Base-by-base conservation (phyloP, 352 stramenopile species). In the Pythium rishiriense region DNA sequence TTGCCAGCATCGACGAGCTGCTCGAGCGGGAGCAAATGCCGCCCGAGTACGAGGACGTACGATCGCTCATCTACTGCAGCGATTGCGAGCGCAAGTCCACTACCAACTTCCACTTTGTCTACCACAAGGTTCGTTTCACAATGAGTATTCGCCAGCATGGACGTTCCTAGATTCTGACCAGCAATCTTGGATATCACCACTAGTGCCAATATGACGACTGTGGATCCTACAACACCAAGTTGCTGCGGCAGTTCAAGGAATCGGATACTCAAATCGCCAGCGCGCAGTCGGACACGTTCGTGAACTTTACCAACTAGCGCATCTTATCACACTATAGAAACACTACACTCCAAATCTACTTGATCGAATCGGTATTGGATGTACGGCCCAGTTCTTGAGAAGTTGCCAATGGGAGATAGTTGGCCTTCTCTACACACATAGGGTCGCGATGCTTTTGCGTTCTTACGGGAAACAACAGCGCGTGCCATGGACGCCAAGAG, bases 341-440 rank as follows among this genome's bases (percentile, higher is more conserved):
- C 37, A 43, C 12, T 4, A 15, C 35, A 17, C 39, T 33, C 22
- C n/a, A 31, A n/a, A 33, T 37, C 14, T 22, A 58, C n/a, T 51
- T 17, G 26, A 49, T 50, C n/a, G 6, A 42, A 51, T 11, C 9
- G 3, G 22, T 35, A 3, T 37, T 47, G 45, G 55, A 77, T 90
- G 79, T 87, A 76, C 64, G 79, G 79, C 74, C 79, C 76, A 91
- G 78, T 85, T 91, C 82, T 91, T 91, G 82, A 91, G 82, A 76
- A 85, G 68, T 81, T 62, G 74, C 67, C 85, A 85, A 75, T 64
- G 73, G 54, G 55, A 24, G 49, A 28, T 51, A 58, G 57, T 84
- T 76, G 74, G 68, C 75, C 64, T 79, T 82, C 82, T 91, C 82
- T 91, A 91, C 82, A 91, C 79, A 91, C 82, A 91, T 87, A 91